Evolutionary conservation across 1,139 yeast species (phyloP).

Genomic region (Hyphopichia wangnamkhiaoensis): DNA sequence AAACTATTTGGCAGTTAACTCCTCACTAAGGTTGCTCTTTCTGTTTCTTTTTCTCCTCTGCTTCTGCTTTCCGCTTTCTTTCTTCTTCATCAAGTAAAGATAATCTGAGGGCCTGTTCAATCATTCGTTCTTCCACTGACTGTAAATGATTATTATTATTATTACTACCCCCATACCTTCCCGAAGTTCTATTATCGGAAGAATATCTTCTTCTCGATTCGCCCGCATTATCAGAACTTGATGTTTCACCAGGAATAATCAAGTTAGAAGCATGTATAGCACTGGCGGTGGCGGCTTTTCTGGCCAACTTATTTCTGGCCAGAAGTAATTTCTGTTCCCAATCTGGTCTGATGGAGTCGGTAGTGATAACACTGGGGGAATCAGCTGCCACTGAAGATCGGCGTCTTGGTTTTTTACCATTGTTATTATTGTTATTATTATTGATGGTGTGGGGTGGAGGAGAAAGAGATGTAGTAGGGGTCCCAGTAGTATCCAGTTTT

Average conservation of each 20-base stretch:
- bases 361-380: constrained; percentile 67
- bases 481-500: constrained; percentile 2
- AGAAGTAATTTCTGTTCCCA: constrained; percentile 77
- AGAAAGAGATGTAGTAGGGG: constrained; percentile 4
- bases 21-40: too few relatives aligned
- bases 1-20: too few relatives aligned
- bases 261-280: constrained; percentile 86
- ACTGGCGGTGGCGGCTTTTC: constrained; percentile 90
- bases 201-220: constrained; percentile 14
- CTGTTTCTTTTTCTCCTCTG: constrained; percentile 11
- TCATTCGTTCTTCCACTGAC: constrained; percentile 71
- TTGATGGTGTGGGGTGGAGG: constrained; percentile 10
- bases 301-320: constrained; percentile 77
- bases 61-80: constrained; percentile 33
- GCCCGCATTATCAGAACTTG: constrained; percentile 17
- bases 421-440: neutral
- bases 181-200: constrained; percentile 1
- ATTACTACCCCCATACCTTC: constrained; percentile 2
- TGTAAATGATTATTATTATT: constrained; percentile 16
- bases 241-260: constrained; percentile 33
- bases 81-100: constrained; percentile 72
- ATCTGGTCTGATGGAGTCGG: constrained; percentile 85
- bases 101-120: constrained; percentile 78
- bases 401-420: constrained; percentile 19
- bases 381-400: constrained; percentile 57